phyloP scores from a whole-genome alignment of 441 rosid species.

The Syzygium syzygioides region DNA sequence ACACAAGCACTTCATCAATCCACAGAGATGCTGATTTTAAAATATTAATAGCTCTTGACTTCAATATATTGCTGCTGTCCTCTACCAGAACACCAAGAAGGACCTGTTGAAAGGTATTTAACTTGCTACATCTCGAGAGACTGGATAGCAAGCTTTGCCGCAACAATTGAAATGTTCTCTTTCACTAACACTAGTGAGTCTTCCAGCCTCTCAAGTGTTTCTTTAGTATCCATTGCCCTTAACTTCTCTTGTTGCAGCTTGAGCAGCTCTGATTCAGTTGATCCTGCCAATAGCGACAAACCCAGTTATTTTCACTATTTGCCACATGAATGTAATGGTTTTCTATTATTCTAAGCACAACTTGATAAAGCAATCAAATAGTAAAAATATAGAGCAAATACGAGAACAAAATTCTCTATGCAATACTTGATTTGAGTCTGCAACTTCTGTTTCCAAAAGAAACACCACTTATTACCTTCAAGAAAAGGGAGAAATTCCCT shows the following conservation, averaged over 20 bases:
- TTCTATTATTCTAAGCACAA: not conserved
- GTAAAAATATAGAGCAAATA: not conserved
- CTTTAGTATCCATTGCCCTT: constrained; percentile 58
- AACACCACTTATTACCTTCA: not conserved
- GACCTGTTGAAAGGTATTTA: not conserved
- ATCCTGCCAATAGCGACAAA: constrained; percentile 31
- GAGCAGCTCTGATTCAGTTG: constrained; percentile 41
- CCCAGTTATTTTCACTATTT: not conserved
- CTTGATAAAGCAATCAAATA: not conserved
- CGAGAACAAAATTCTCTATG: not conserved
- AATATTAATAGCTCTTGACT: not conserved
- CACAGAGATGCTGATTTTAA: not conserved
- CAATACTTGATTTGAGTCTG: not conserved
- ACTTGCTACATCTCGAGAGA: constrained; percentile 36
- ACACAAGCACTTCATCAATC: not conserved
- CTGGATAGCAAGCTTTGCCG: constrained; percentile 82
- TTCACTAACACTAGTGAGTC: constrained; percentile 38
- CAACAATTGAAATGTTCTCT: constrained; percentile 51
- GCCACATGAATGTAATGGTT: not conserved
- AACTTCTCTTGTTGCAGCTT: constrained; percentile 54
- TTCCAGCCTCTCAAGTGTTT: constrained; percentile 51
- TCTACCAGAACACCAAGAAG: not conserved
- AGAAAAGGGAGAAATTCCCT: not conserved
- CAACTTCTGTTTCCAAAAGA: not conserved
- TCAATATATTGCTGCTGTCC: not conserved